phyloP scores from a whole-genome alignment of 176 grass and related monocot species.

The Triticum urartu region DNA sequence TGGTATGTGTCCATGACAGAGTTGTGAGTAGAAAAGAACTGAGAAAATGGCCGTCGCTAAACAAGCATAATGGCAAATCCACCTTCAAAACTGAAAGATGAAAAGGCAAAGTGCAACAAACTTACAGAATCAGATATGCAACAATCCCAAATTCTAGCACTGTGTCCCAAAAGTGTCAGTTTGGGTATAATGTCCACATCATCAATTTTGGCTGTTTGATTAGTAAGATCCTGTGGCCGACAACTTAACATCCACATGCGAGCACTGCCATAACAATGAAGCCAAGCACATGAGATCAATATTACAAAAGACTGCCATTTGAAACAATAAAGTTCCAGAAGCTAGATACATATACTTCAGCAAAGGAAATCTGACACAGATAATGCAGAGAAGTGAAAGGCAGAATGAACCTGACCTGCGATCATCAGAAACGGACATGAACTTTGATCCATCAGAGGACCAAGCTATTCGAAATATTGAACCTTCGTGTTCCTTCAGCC shows the following conservation, averaged over 20 bases:
- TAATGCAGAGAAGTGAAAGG: not conserved
- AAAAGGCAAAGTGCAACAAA: not conserved
- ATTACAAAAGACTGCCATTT: not conserved
- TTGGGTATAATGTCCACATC: constrained; percentile 30
- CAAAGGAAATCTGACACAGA: no score
- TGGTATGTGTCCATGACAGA: not conserved
- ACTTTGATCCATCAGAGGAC: constrained; percentile 75
- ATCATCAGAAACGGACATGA: constrained; percentile 96
- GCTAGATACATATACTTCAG: not conserved
- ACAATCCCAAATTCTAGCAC: constrained; percentile 99
- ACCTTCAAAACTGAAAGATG: not conserved
- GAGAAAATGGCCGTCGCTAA: not conserved
- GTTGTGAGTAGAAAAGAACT: constrained; percentile 1
- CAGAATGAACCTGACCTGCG: constrained; percentile 50
- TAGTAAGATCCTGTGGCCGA: constrained; percentile 25
- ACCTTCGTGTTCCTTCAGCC: constrained; percentile 76
- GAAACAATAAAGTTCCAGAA: not conserved
- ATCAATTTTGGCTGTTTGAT: not conserved
- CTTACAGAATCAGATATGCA: constrained; percentile 87
- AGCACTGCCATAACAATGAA: constrained; percentile 77
- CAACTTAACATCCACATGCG: constrained; percentile 58
- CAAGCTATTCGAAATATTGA: constrained; percentile 89
- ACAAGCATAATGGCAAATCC: not conserved
- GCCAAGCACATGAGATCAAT: not conserved
- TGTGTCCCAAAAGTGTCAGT: constrained; percentile 74